Evolutionary conservation across 2,329 filamentous ascomycete species (phyloP), one percentile per base, ranked within the genome.

Genomic region (Fusarium sp.): DNA sequence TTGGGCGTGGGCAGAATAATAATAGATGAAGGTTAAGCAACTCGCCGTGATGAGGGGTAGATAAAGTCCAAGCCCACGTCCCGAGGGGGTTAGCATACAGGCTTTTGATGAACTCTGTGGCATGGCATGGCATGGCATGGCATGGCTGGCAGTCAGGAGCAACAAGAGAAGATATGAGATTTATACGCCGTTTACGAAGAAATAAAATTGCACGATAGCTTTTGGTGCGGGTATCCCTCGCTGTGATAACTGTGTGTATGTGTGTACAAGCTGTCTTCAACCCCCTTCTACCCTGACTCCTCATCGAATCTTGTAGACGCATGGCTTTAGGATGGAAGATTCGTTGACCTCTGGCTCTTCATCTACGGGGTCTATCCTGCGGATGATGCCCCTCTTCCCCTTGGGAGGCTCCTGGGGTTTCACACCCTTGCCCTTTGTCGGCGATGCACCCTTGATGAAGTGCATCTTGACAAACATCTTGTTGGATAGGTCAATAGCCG

Each of bases 401-500:
- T 81, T 85, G 46, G 79, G 87, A 82, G 92, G 91, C 20, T 91
- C 92, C 77, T 90, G 72, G 16, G 82, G 80, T 62, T 84, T 86
- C 16, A 87, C 90, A 73, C 92, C 90, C 85, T 97, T 97, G 27
- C 95, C 95, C 80, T 91, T 92, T 3, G 87, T 87, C 0, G 95
- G 93, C 51, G 90, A 85, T 22, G 90, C 91, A n/a, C 89, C 91
- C 85, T 98, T 99, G 77, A 95, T 87, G 83, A 99, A 99, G 77
- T 93, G 91, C 94, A 99, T 96, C 84, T 93, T 94, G 75, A 98
- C 96, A 85, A 99, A 99, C 96, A 99, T 99, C 85, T 93, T 97
- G 84, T 99, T 99, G 64, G 89, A 90, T 78, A 97, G 85, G 84
- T 99, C 95, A 11, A 97, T 87, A 0, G 92, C 90, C 55, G 82